Percentiles rank a stretch among this genome's conserved stretches.
Evolutionary conservation across 257 asterid species (phyloP).

Genomic region (Rehmannia glutinosa): DNA sequence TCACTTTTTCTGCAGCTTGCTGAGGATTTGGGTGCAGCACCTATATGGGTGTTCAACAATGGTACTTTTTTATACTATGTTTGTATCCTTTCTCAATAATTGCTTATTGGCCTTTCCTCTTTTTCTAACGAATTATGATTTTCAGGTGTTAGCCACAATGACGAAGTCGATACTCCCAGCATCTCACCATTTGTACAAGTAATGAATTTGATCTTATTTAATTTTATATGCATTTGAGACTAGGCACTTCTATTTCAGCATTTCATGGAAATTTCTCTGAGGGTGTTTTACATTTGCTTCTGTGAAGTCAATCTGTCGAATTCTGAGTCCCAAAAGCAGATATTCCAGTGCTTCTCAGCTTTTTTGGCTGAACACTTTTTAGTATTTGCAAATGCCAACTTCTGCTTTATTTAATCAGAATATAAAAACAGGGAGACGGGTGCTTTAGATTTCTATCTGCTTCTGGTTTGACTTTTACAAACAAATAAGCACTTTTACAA

Average conservation of each 20-base stretch:
- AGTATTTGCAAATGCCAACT: no score
- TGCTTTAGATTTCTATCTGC: no score
- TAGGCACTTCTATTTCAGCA: background rate
- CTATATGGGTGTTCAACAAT: constrained; percentile 96
- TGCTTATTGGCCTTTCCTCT: background rate
- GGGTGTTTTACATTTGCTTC: no score
- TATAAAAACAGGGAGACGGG: no score
- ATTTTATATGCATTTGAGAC: background rate
- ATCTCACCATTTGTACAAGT: constrained; percentile 75
- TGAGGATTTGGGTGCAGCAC: constrained; percentile 84
- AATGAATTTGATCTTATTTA: constrained; percentile 8
- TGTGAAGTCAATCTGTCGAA: no score
- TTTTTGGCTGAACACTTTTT: no score
- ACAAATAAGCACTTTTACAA: no score
- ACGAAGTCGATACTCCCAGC: constrained; percentile 70
- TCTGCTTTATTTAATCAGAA: no score
- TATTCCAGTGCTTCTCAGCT: no score
- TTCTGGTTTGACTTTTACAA: no score
- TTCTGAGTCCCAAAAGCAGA: no score
- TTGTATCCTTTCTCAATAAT: background rate
- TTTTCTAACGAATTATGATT: constrained; percentile 5
- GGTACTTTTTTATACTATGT: constrained; percentile 42
- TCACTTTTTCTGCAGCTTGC: constrained; percentile 64
- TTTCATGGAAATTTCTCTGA: no score
- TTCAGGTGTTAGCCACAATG: constrained; percentile 90